Evolutionary conservation across 306 rosid genomes (phyloP).

Genomic region (Prunus padus): DNA sequence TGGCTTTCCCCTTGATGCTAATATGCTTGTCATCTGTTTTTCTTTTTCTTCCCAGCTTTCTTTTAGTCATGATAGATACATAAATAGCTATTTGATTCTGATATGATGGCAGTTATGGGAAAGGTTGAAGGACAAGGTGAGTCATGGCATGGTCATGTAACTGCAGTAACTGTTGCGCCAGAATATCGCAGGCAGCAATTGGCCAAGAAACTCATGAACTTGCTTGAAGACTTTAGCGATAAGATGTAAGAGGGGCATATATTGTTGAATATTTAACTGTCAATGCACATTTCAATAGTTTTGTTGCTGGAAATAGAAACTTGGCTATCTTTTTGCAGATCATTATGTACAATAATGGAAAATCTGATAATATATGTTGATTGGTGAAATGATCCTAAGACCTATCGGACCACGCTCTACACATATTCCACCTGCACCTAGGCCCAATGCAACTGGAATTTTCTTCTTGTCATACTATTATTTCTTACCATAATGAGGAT

Average conservation of each 20-base stretch:
- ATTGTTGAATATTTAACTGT: not conserved
- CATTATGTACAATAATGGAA: not conserved
- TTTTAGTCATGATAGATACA: not conserved
- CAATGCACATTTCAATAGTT: not conserved
- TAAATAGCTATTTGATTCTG: not conserved
- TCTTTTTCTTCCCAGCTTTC: not conserved
- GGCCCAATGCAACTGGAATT: not conserved
- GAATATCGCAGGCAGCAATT: slow-evolving; percentile 94
- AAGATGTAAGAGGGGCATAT: slow-evolving; percentile 53
- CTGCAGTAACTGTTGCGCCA: slow-evolving; percentile 89
- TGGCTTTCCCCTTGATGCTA: not conserved
- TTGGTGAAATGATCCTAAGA: not conserved
- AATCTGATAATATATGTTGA: not conserved
- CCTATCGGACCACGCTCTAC: not conserved
- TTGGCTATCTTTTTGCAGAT: not conserved
- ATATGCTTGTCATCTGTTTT: not conserved
- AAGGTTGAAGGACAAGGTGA: slow-evolving; percentile 99
- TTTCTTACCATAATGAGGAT: not conserved
- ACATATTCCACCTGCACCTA: not conserved
- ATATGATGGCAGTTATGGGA: slow-evolving; percentile 77
- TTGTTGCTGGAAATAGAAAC: not conserved
- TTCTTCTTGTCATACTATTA: not conserved
- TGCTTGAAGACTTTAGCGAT: slow-evolving; percentile 90
- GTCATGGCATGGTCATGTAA: slow-evolving; percentile 98
- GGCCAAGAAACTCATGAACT: slow-evolving; percentile 95